phyloP scores from a whole-genome alignment of 208 protist genomes.

The Leishmania tarentolae region DNA sequence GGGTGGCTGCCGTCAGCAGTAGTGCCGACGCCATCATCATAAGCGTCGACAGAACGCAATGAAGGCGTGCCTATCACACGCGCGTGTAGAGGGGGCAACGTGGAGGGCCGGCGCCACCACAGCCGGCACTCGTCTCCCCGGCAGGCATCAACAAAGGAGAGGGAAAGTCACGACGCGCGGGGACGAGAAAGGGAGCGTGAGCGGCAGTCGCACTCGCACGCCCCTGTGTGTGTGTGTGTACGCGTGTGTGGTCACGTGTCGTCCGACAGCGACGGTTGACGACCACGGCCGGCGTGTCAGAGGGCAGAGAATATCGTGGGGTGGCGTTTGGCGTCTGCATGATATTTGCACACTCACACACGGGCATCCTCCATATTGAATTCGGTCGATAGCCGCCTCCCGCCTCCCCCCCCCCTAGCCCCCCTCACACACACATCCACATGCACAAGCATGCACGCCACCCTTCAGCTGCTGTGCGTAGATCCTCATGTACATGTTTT shows the following conservation, averaged over 20 bases:
- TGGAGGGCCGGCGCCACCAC: background rate
- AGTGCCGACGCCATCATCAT: background rate
- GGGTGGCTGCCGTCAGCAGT: constrained; percentile 34
- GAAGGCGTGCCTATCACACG: too few relatives aligned
- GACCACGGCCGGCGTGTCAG: too few relatives aligned
- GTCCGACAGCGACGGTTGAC: background rate
- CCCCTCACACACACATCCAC: too few relatives aligned
- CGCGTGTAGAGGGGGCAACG: background rate
- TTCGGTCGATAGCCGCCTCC: too few relatives aligned
- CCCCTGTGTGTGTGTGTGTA: background rate
- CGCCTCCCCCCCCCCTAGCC: too few relatives aligned
- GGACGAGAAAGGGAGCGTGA: background rate
- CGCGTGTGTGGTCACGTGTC: background rate
- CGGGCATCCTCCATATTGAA: too few relatives aligned
- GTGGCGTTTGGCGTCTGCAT: too few relatives aligned
- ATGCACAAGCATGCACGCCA: too few relatives aligned
- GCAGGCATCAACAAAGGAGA: background rate
- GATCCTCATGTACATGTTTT: too few relatives aligned
- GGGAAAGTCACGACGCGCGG: background rate
- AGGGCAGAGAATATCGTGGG: too few relatives aligned
- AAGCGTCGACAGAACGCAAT: background rate
- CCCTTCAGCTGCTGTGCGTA: too few relatives aligned
- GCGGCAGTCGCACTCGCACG: background rate
- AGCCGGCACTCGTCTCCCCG: background rate
- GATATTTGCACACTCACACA: too few relatives aligned